Evolutionary conservation across 2,329 filamentous ascomycete genomes (phyloP).

Genomic region (Xylariaceae sp.): DNA sequence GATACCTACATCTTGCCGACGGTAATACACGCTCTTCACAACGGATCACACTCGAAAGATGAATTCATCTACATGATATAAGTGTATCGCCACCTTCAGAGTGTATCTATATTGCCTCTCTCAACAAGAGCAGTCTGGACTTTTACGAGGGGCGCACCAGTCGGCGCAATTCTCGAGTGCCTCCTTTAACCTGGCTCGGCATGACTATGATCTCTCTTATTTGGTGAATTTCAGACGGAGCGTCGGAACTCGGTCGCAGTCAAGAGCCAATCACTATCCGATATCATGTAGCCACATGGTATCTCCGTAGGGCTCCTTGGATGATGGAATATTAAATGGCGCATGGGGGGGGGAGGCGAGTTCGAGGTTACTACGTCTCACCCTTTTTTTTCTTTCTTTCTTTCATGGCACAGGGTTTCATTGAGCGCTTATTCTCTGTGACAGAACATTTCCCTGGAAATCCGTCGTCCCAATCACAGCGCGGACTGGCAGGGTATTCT

Average conservation of each 20-base stretch:
- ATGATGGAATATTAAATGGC: constrained; percentile 1
- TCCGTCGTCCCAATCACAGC: constrained; percentile 13
- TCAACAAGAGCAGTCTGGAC: too few species aligned
- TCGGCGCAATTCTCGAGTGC: not conserved
- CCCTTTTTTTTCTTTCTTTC: constrained; percentile 19
- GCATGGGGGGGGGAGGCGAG: constrained; percentile 4
- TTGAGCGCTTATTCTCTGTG: constrained; percentile 28
- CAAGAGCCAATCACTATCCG: constrained; percentile 3
- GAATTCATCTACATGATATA: too few species aligned
- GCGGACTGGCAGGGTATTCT: constrained; percentile 6
- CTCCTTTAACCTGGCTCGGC: too few species aligned
- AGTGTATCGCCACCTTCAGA: too few species aligned
- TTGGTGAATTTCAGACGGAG: not conserved
- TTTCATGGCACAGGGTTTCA: constrained; percentile 23
- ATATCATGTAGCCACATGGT: not conserved
- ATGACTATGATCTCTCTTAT: too few species aligned
- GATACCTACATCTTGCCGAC: not conserved
- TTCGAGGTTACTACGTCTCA: constrained; percentile 23
- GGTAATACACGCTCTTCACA: too few species aligned
- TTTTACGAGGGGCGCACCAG: not conserved
- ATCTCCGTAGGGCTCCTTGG: constrained; percentile 1
- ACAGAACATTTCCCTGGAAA: constrained; percentile 8
- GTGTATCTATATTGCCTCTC: too few species aligned
- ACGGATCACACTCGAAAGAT: too few species aligned
- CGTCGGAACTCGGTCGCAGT: constrained; percentile 4